phyloP scores from a whole-genome alignment of 2,329 filamentous ascomycete genomes.

The Colletotrichum godetiae region DNA sequence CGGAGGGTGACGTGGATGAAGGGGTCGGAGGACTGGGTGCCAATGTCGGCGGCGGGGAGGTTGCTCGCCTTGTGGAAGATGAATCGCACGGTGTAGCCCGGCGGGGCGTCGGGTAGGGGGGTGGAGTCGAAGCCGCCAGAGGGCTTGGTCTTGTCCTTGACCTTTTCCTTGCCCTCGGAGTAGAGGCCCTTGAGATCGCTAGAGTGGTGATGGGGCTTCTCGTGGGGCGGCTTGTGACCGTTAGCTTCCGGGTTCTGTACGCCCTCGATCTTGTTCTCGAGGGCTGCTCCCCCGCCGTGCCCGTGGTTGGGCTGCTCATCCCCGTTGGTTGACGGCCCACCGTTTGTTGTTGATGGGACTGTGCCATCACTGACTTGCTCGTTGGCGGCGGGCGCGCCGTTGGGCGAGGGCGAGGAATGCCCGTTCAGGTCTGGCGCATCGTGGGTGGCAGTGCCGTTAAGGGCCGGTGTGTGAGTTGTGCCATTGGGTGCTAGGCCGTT shows the following conservation, averaged over 20 bases:
- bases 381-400: not conserved
- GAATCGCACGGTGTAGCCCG: conserved; percentile 87
- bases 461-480: not conserved
- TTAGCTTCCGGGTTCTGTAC: conserved; percentile 32
- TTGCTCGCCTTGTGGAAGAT: conserved; percentile 85
- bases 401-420: not conserved
- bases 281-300: conserved; percentile 17
- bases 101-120: conserved; percentile 77
- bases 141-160: conserved; percentile 61
- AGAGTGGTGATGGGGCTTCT: conserved; percentile 37
- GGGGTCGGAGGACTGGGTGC: conserved; percentile 83
- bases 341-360: conserved; percentile 26
- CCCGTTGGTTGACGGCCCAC: conserved; percentile 29
- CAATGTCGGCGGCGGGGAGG: conserved; percentile 84
- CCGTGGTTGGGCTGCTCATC: conserved; percentile 5
- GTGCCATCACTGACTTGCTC: conserved; percentile 15
- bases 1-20: conserved; percentile 83
- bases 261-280: conserved; percentile 27
- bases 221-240: conserved; percentile 30
- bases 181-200: conserved; percentile 47
- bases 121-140: conserved; percentile 85
- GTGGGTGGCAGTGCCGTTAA: conserved; percentile 2
- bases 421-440: conserved; percentile 1
- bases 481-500: conserved; percentile 5
- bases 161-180: conserved; percentile 49